These are phyloP conservation scores for Phanerochaete carnosa DNA, from an alignment of 768 basidiomycete genomes.

Conservation along the genomic window DNA sequence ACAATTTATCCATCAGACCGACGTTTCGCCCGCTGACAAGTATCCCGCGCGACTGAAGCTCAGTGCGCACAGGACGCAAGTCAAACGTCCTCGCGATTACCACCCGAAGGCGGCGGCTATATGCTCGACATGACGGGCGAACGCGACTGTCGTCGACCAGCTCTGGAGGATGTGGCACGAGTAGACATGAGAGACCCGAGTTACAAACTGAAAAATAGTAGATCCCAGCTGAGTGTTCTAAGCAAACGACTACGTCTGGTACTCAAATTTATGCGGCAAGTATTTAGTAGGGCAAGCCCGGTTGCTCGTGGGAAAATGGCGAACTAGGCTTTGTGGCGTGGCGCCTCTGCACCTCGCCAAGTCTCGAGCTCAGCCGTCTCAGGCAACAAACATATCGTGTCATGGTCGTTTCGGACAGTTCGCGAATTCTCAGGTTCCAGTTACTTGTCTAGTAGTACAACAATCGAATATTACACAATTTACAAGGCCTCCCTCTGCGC, in stretches of 20 bases:
- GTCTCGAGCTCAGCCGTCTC: no score
- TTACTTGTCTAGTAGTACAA: no score
- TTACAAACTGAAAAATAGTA: slow-evolving; percentile 78
- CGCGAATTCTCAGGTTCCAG: no score
- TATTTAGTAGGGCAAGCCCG: slow-evolving; percentile 18
- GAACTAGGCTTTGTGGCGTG: background rate
- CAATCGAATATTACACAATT: no score
- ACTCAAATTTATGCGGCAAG: slow-evolving; percentile 1
- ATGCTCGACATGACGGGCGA: slow-evolving; percentile 69
- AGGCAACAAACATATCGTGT: no score
- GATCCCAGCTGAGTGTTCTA: slow-evolving; percentile 79
- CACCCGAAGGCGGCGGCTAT: slow-evolving; percentile 23
- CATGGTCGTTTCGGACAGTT: no score
- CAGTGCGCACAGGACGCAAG: slow-evolving; percentile 15
- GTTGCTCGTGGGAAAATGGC: no score
- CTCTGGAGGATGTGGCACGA: slow-evolving; percentile 69
- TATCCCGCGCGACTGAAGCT: slow-evolving; percentile 2
- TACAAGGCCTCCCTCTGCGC: no score
- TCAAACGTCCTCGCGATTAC: slow-evolving; percentile 66
- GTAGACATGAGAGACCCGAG: slow-evolving; percentile 77
- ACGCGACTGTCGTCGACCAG: slow-evolving; percentile 65
- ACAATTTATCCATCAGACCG: slow-evolving; percentile 15
- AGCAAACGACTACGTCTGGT: slow-evolving; percentile 26
- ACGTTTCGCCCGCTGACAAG: slow-evolving; percentile 12
- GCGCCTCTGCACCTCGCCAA: background rate